Evolutionary conservation across 1,284 basidiomycete species (phyloP).

Genomic region (Kwoniella shivajii): DNA sequence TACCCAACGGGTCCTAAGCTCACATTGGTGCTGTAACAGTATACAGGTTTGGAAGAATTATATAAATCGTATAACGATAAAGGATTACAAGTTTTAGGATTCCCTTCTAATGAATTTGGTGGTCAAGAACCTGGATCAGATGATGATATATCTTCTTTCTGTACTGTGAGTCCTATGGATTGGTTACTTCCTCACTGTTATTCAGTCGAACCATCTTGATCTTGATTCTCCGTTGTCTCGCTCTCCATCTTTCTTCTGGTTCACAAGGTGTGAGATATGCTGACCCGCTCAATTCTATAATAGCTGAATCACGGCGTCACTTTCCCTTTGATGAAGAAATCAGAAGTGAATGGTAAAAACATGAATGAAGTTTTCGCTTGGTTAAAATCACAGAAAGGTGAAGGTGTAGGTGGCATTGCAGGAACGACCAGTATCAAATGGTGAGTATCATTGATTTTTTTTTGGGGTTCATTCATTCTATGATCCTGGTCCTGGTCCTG

Average conservation of each 20-base stretch:
- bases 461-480: background rate
- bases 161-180: conserved; percentile 53
- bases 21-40: conserved; percentile 40
- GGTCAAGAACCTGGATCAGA: conserved; percentile 74
- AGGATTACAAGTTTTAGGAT: conserved; percentile 57
- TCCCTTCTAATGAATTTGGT: conserved; percentile 59
- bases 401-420: conserved; percentile 32
- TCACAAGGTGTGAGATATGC: background rate
- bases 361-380: conserved; percentile 80
- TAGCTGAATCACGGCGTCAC: conserved; percentile 72
- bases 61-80: conserved; percentile 57
- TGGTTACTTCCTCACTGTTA: background rate
- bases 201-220: background rate
- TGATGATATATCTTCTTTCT: conserved; percentile 60
- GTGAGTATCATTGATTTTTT: conserved; percentile 21
- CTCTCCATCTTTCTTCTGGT: background rate
- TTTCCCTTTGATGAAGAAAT: conserved; percentile 81
- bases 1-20: background rate
- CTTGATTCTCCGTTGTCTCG: too few species aligned
- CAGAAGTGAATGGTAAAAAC: conserved; percentile 83
- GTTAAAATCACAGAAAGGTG: conserved; percentile 64
- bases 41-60: conserved; percentile 57
- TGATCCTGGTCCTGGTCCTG: background rate
- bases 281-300: too few species aligned
- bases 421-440: conserved; percentile 52